Conservation (phyloP, 179 eudicot species). For the Beta lomatogona region DNA sequence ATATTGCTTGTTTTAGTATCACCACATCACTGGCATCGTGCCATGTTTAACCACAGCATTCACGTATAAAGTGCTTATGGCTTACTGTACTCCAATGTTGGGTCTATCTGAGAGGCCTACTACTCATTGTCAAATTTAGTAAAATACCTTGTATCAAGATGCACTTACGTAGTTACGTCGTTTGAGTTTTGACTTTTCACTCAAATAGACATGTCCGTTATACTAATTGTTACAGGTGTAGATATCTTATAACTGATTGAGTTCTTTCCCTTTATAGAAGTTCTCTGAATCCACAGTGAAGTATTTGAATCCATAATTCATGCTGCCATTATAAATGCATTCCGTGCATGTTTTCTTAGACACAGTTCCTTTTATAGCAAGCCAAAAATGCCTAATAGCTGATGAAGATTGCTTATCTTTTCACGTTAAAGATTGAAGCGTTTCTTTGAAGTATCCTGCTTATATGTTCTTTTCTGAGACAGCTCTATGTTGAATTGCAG, state of each 20-base stretch:
- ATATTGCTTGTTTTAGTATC: not conserved
- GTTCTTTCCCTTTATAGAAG: not conserved
- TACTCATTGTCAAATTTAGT: not conserved
- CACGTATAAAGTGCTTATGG: not conserved
- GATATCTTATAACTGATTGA: not conserved
- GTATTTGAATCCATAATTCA: not conserved
- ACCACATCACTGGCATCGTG: not conserved
- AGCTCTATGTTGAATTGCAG: constrained; percentile 11
- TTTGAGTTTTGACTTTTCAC: not conserved
- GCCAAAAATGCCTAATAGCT: not conserved
- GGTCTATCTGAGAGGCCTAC: not conserved
- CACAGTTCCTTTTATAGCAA: not conserved
- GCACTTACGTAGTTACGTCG: not conserved
- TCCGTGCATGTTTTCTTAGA: not conserved
- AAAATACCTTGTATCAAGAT: not conserved
- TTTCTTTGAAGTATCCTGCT: not conserved
- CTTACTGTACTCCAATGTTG: not conserved
- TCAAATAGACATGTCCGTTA: not conserved
- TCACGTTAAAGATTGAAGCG: not conserved
- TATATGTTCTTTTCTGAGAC: constrained; percentile 3
- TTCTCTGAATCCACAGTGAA: not conserved
- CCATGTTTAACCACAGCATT: not conserved
- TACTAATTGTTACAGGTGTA: not conserved
- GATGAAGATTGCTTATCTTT: not conserved
- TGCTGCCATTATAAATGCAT: not conserved